Percentiles rank a stretch among this genome's conserved stretches.
phyloP scores from a whole-genome alignment of 2,329 filamentous ascomycete species.

The Penicillium fuscoglaucum region DNA sequence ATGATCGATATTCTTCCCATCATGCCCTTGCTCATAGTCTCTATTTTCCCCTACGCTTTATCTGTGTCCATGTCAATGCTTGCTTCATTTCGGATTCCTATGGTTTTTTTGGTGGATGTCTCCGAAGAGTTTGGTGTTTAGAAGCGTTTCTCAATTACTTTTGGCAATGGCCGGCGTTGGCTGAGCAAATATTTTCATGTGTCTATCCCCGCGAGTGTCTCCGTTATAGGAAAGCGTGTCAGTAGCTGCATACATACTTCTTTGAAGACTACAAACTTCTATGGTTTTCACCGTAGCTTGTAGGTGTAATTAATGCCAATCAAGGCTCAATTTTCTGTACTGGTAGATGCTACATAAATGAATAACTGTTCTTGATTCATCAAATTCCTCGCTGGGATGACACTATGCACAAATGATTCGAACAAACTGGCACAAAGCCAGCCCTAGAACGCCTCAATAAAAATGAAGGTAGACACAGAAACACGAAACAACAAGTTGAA shows the following conservation, averaged over 20 bases:
- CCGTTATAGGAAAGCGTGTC: slow-evolving; percentile 9
- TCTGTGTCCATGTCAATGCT: slow-evolving; percentile 5
- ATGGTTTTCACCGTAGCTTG: background rate
- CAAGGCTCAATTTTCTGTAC: background rate
- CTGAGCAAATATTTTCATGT: slow-evolving; percentile 21
- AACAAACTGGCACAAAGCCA: slow-evolving; percentile 5
- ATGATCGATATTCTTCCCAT: background rate
- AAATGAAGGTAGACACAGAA: slow-evolving; percentile 1
- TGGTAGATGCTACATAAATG: background rate
- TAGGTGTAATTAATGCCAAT: background rate
- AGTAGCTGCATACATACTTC: slow-evolving; percentile 7
- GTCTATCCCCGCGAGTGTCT: slow-evolving; percentile 10
- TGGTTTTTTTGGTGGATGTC: slow-evolving; percentile 9
- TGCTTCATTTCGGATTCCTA: slow-evolving; percentile 12
- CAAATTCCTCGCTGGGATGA: slow-evolving; percentile 8
- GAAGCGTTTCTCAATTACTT: slow-evolving; percentile 27
- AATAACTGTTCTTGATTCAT: background rate
- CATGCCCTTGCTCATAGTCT: slow-evolving; percentile 3
- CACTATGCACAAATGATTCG: slow-evolving; percentile 15
- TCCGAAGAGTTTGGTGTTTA: slow-evolving; percentile 30
- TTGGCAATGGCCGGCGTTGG: slow-evolving; percentile 33
- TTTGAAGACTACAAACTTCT: background rate
- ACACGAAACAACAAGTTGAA: background rate
- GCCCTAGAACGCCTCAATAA: background rate
- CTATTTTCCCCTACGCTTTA: background rate